phyloP scores from a whole-genome alignment of 805 yeast genomes.

The Ascoidea asiatica region DNA sequence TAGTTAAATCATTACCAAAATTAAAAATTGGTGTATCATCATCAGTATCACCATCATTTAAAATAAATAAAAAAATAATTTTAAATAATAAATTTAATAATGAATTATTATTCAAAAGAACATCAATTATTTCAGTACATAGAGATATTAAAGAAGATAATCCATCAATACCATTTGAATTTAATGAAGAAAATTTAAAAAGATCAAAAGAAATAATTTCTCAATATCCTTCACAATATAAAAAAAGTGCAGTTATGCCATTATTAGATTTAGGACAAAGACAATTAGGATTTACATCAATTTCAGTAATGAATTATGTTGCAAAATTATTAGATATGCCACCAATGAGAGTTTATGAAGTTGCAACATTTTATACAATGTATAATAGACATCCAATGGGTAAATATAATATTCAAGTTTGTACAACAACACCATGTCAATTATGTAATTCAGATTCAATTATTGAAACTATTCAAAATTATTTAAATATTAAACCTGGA shows the following conservation, averaged over 20 bases:
- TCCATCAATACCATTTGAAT: constrained; percentile 57
- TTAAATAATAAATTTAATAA: too few species aligned
- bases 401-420: constrained; percentile 68
- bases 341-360: constrained; percentile 89
- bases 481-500: constrained; percentile 57
- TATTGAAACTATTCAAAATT: constrained; percentile 51
- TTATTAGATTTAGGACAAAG: constrained; percentile 78
- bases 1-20: too few species aligned
- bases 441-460: constrained; percentile 73
- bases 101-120: constrained; percentile 1
- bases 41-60: too few species aligned
- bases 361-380: constrained; percentile 88
- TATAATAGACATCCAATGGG: constrained; percentile 81
- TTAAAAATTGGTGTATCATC: too few species aligned
- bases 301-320: constrained; percentile 81
- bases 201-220: constrained; percentile 64
- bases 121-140: constrained; percentile 32
- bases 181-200: constrained; percentile 45
- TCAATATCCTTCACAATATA: constrained; percentile 77
- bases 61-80: too few species aligned
- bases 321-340: constrained; percentile 79
- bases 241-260: constrained; percentile 83
- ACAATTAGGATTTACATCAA: constrained; percentile 75
- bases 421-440: constrained; percentile 87
- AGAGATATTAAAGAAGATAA: constrained; percentile 61